These are phyloP conservation scores for Epichloe uncinata DNA, from an alignment of 2,329 filamentous ascomycete genomes.

Conservation along the genomic window DNA sequence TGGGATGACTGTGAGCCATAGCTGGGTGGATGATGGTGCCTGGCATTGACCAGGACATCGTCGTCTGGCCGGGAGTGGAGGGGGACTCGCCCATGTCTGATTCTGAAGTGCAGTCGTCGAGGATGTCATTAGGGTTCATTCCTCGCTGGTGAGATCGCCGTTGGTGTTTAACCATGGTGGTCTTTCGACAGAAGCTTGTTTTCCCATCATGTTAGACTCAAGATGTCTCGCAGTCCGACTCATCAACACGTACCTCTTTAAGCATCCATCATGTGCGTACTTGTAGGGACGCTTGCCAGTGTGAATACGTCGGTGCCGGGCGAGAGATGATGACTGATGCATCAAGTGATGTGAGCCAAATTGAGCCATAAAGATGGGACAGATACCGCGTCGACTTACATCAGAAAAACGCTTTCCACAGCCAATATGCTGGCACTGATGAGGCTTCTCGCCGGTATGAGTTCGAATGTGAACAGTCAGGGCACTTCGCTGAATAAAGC, in stretches of 20 bases:
- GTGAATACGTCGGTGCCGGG: conserved; percentile 52
- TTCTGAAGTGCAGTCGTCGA: conserved; percentile 42
- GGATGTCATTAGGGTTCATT: conserved; percentile 37
- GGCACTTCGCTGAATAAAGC: conserved; percentile 58
- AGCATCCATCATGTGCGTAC: conserved; percentile 46
- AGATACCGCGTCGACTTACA: conserved; percentile 29
- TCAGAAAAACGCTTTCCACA: conserved; percentile 60
- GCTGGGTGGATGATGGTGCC: conserved; percentile 25
- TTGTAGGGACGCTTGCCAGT: conserved; percentile 54
- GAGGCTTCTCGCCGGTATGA: conserved; percentile 59
- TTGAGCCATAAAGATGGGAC: not conserved
- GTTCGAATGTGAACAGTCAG: conserved; percentile 58
- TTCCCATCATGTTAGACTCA: not conserved
- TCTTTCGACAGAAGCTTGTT: conserved; percentile 55
- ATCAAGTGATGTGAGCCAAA: conserved; percentile 4
- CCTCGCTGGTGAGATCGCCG: conserved; percentile 47
- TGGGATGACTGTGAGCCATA: conserved; percentile 23
- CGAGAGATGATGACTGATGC: conserved; percentile 47
- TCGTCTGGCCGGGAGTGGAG: conserved; percentile 40
- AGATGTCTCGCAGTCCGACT: no score
- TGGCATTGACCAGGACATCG: conserved; percentile 38
- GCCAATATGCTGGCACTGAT: conserved; percentile 50
- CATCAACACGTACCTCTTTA: conserved; percentile 36
- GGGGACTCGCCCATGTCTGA: conserved; percentile 47
- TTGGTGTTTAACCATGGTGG: conserved; percentile 57